Evolutionary conservation across 148 eudicot species (phyloP), one percentile per base, ranked within the genome.

Genomic region (Euryodendron excelsum): DNA sequence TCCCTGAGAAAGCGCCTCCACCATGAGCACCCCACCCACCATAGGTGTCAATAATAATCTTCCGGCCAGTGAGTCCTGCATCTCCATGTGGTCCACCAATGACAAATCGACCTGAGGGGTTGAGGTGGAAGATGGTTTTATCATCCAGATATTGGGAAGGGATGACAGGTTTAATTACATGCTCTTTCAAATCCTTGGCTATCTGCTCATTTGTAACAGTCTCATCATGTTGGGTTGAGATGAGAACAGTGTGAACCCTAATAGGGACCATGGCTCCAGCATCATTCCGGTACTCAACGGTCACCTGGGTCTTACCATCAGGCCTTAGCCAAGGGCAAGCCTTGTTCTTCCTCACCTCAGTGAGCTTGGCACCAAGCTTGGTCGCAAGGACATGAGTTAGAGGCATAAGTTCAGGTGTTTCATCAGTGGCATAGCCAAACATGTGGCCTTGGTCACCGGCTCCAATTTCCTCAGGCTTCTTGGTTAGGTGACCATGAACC

Each of bases 201-300:
- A 86, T 86, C 23, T 83, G 79, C 0, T 81, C 89, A 6, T 83
- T 81, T 31, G 89, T 83, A 8, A 86, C 89, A 3, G 83, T 81
- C 83, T 86, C 89, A 45, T 86, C 85, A 50, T 86, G 89, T 60
- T 86, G 89, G 62, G 89, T 86, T n/a, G 89, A 86, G 84, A 86
- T 86, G 69, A 86, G 89, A 56, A 86, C 79, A 6, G 89, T 86
- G 67, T 86, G 89, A 28, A 86, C 89, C 47, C 89, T 75, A 28
- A 81, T 76, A 0, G 89, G 86, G 33, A 86, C 84, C 88, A 86
- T 86, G 13, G 88, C 88, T 50, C 88, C 88, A n/a, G 7, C 20
- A 0, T 86, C 89, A 15, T 86, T 86, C 73, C 33, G 75, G 82
- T 86, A 86, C 84, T 86, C 89, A 23, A 86, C 86, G 6, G 89